These are phyloP conservation scores for Ulota crispa DNA, from an alignment of 225 moss, liverwort and hornwort species.

Conservation along the genomic window DNA sequence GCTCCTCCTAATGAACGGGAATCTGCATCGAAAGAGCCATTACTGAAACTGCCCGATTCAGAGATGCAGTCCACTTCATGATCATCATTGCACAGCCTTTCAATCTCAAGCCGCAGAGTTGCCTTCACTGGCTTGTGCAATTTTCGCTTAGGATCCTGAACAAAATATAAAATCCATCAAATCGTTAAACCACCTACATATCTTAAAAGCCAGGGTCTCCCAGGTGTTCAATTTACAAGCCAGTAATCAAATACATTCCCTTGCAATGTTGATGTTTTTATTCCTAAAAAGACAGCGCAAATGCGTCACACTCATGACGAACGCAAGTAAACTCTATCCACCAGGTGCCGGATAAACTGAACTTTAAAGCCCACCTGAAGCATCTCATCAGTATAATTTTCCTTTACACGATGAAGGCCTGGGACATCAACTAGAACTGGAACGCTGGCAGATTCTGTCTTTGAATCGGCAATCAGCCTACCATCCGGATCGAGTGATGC, in stretches of 20 bases:
- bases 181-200: not conserved
- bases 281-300: not conserved
- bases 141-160: conserved; percentile 95
- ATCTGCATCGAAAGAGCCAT: conserved; percentile 89
- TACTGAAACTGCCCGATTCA: conserved; percentile 89
- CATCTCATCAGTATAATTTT: conserved; percentile 94
- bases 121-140: conserved; percentile 98
- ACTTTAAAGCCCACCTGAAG: conserved; percentile 68
- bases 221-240: not conserved
- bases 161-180: conserved; percentile 9
- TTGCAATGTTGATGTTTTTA: not conserved
- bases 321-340: not conserved
- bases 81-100: conserved; percentile 75
- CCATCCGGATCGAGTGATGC: conserved; percentile 70
- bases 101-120: conserved; percentile 89
- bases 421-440: conserved; percentile 98
- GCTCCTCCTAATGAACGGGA: conserved; percentile 65
- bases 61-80: conserved; percentile 78
- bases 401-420: conserved; percentile 89
- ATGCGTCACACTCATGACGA: not conserved
- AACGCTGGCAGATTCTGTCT: conserved; percentile 65
- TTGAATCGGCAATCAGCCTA: conserved; percentile 63
- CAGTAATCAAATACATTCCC: conserved; percentile 11
- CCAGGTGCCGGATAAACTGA: conserved; percentile 5
- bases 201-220: conserved; percentile 10